These are phyloP conservation scores for Brassica hybrid DNA, from an alignment of 441 rosid genomes.

Conservation along the genomic window DNA sequence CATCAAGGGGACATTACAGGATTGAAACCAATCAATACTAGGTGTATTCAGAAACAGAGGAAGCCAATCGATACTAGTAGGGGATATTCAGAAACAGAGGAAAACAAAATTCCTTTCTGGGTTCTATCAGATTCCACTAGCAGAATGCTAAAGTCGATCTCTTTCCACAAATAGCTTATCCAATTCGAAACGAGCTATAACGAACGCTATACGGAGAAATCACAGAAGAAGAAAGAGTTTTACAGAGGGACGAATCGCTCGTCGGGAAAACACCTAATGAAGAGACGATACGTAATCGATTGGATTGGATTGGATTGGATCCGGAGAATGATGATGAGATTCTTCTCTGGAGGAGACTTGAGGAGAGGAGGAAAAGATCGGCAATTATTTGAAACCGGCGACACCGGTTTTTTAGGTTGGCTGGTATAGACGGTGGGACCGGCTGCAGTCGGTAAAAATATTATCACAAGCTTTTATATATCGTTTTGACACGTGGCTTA, in stretches of 20 bases:
- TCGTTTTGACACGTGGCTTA: constrained; percentile 1
- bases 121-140: neutral
- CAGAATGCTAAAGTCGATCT: neutral
- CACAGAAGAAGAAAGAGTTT: neutral
- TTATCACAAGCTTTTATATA: too few relatives aligned
- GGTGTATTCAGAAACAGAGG: neutral
- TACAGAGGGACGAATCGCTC: neutral
- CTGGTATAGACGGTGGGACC: too few relatives aligned
- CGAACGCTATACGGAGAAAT: neutral
- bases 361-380: neutral
- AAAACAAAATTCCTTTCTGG: neutral
- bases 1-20: neutral
- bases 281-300: constrained; percentile 4
- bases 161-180: constrained; percentile 4
- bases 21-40: constrained; percentile 17
- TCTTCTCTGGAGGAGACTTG: constrained; percentile 13
- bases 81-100: neutral
- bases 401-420: constrained; percentile 11
- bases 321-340: constrained; percentile 40
- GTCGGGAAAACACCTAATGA: constrained; percentile 12
- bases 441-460: too few relatives aligned
- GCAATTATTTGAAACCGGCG: constrained; percentile 39
- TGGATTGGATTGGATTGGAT: constrained; percentile 21
- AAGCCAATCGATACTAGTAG: constrained; percentile 8
- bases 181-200: constrained; percentile 11